Evolutionary conservation across 176 grass and related monocot genomes (phyloP), one percentile per base, ranked within the genome.

Genomic region (Ensete glaucum): DNA sequence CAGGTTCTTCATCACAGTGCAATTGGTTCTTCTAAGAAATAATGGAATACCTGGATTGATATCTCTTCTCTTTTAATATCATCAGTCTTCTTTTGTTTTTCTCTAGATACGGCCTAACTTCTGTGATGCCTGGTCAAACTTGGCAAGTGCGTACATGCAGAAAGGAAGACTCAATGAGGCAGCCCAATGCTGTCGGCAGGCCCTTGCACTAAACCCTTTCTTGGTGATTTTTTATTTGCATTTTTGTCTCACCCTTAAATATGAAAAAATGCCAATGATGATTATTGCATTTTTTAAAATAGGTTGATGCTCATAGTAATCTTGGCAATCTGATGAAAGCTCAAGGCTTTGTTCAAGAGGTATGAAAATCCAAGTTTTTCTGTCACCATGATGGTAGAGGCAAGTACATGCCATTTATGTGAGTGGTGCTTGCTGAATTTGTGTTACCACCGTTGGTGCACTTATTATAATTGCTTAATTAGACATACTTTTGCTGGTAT

Each of bases 281-380:
- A 64, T 77, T 54, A 53, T 23, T 52, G 81, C 43, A 76, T 24
- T 20, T 88, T 51, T 34, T 34, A 74, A 73, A 76, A 89, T 50
- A 98, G 94, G 94, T 98, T 85, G 94, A 98, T 82, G 94, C 94
- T 17, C 94, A 98, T 75, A 93, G 90, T 62, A 98, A 98, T 82
- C 80, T 98, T 62, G 95, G 95, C 67, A 98, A 98, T 76, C 72
- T 98, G 78, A 93, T 98, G 95, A 98, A 98, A 77, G 80, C 95
- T 11, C 95, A 94, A 80, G 95, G 95, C 58, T 83, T 89, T 26
- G 57, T 91, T 74, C 90, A 93, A 85, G 90, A 93, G 75, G 95
- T 93, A 76, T 59, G 62, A 16, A 48, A 29, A 11, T 67, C 12
- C 11, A 53, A 72, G 19, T 72, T 53, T 23, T 43, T 53, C 21